These are phyloP conservation scores for Immersiporthe knoxdaviesiana DNA, from an alignment of 2,329 filamentous ascomycete species.

Conservation along the genomic window DNA sequence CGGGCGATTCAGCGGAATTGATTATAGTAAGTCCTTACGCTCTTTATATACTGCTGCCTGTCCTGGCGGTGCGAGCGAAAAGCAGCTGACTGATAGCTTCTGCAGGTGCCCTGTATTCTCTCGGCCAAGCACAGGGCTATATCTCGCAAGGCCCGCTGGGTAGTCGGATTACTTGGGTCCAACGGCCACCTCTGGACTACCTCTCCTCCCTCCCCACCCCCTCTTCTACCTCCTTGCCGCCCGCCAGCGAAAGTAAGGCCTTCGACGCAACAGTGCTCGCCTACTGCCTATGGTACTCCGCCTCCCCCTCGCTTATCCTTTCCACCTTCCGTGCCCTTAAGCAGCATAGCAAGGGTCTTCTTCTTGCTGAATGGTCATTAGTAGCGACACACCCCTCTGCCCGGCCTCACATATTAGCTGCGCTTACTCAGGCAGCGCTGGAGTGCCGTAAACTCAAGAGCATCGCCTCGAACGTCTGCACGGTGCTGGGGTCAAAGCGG, in stretches of 20 bases:
- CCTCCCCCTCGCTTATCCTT: slow-evolving; percentile 25
- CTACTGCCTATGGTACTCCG: slow-evolving; percentile 60
- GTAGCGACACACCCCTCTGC: slow-evolving; percentile 19
- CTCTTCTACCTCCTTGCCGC: slow-evolving; percentile 17
- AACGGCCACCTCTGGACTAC: slow-evolving; percentile 42
- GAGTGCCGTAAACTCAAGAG: slow-evolving; percentile 27
- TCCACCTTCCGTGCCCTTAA: slow-evolving; percentile 28
- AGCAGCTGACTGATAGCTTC: slow-evolving; percentile 8
- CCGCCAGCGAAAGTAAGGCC: slow-evolving; percentile 20
- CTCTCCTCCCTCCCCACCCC: slow-evolving; percentile 34
- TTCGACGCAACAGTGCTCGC: slow-evolving; percentile 53
- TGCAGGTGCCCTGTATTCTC: slow-evolving; percentile 41
- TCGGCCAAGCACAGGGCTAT: slow-evolving; percentile 51
- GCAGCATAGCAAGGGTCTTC: slow-evolving; percentile 30
- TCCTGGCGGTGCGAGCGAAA: slow-evolving; percentile 1
- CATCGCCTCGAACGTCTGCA: slow-evolving; percentile 26
- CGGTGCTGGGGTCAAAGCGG: slow-evolving; percentile 2
- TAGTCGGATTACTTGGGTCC: slow-evolving; percentile 47
- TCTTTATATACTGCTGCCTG: slow-evolving; percentile 13
- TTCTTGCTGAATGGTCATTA: slow-evolving; percentile 30
- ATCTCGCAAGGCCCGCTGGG: slow-evolving; percentile 47
- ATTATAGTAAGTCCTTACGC: slow-evolving; percentile 50
- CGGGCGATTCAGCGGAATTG: slow-evolving; percentile 54
- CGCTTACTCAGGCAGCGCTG: slow-evolving; percentile 28
- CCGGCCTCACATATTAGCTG: slow-evolving; percentile 30